Evolutionary conservation across 345 rosid genomes (phyloP), one percentile per base, ranked within the genome.

Genomic region (Boechera stricta): DNA sequence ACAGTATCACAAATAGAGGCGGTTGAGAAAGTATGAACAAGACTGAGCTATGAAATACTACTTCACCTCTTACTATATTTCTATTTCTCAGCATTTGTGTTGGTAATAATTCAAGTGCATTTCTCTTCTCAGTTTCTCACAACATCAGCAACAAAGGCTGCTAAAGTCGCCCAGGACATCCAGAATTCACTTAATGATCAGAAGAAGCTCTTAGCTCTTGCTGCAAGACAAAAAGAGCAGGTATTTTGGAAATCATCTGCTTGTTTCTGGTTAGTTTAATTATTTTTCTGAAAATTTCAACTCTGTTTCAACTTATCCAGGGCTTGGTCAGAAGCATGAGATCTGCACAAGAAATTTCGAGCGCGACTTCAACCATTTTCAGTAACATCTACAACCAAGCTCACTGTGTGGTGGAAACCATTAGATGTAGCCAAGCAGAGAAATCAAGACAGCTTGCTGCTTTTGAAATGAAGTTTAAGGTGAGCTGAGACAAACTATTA

Each of bases 161-260:
- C 82, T 57, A 85, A 76, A 77, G 87, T 88, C 72, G 68, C 85
- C 39, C 54, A 74, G 41, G 88, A 83, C 69, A 84, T 90, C 48
- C 82, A 84, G 72, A 73, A 80, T 68, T 86, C 86, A 72, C 91
- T 94, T 28, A 57, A 59, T 48, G 95, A 84, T 52, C 98, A 92
- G 70, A 87, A 85, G 69, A 82, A 89, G 60, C 67, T 89, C 35
- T 41, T 90, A 71, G 85, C 82, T 64, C 83, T 87, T 56, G 84
- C 92, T 39, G 72, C 88, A 54, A 83, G 61, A 76, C 91, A 88
- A 79, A 88, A 89, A 74, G 89, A 92, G 73, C 88, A 89, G 87
- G 98, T 21, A 21, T 89, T 64, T 4, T 16, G 9, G 64, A 21
- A 45, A 47, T 48, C 48, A 58, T 38, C 24, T 82, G 42, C 12